These are phyloP conservation scores for Cyberlindnera maclurae DNA, from an alignment of 805 yeast genomes.

Conservation along the genomic window DNA sequence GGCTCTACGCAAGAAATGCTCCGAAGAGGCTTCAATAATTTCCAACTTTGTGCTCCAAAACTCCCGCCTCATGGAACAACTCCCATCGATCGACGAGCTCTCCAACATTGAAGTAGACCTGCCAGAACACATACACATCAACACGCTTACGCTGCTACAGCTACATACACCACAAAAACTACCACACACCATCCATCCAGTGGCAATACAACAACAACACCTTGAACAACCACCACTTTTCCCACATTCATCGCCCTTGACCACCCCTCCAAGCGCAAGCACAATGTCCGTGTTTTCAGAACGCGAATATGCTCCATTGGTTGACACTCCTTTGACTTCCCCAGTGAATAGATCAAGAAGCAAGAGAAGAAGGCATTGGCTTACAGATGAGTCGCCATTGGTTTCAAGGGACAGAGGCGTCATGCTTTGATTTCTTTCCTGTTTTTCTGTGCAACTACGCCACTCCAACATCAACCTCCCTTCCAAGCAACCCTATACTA, in stretches of 20 bases:
- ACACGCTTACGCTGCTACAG: background rate
- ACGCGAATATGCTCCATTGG: background rate
- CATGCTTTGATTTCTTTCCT: background rate
- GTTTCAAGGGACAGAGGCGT: slow-evolving; percentile 1
- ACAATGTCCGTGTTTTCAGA: slow-evolving; percentile 2
- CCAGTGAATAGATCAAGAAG: background rate
- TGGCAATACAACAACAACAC: slow-evolving; percentile 1
- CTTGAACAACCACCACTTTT: too few species aligned
- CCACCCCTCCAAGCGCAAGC: slow-evolving; percentile 3
- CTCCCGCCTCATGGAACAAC: background rate
- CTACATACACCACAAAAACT: background rate
- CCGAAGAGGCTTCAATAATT: background rate
- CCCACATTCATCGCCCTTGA: slow-evolving; percentile 3
- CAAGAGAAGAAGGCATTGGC: slow-evolving; percentile 3
- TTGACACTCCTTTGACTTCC: slow-evolving; percentile 1
- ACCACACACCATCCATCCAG: background rate
- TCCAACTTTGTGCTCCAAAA: background rate
- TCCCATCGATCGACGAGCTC: background rate
- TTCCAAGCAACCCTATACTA: background rate
- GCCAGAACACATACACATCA: background rate
- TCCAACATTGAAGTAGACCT: background rate
- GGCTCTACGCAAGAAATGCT: slow-evolving; percentile 20
- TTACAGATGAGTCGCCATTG: slow-evolving; percentile 1
- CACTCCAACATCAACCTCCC: background rate
- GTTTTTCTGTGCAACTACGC: too few species aligned